A percentile compares a stretch with the other conserved stretches of the same genome.
These are phyloP conservation scores for Pseudocercospora macadamiae DNA, from an alignment of 2,329 filamentous ascomycete genomes.

Conservation along the genomic window DNA sequence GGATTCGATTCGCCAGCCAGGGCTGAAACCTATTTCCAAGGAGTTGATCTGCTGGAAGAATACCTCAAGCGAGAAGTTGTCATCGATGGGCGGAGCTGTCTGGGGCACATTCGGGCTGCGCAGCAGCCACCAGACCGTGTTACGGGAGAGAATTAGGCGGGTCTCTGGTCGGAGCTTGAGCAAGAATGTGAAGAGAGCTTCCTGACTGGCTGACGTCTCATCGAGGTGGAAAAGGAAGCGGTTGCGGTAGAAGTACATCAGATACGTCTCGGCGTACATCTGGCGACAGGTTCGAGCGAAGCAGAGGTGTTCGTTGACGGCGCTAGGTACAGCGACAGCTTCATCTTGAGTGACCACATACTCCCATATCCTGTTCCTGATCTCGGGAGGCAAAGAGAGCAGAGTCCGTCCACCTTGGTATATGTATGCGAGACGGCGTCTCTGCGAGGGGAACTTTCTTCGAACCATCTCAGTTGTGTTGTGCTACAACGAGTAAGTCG, in stretches of 20 bases:
- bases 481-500: no score
- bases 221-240: not conserved
- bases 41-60: not conserved
- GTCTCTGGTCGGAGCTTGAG: not conserved
- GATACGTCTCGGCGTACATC: not conserved
- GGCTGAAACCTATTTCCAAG: no score
- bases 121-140: no score
- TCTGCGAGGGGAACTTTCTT: no score
- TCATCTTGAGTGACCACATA: not conserved
- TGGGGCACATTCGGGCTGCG: no score
- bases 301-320: not conserved
- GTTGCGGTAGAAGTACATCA: not conserved
- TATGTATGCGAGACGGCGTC: no score
- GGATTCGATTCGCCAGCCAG: no score
- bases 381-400: not conserved
- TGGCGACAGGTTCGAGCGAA: not conserved
- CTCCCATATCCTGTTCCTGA: not conserved
- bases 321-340: not conserved
- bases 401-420: no score
- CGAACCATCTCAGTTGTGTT: no score
- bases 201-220: not conserved
- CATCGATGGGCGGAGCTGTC: no score
- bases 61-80: not conserved
- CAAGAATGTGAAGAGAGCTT: not conserved
- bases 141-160: no score